A percentile compares a stretch with the other conserved stretches of the same genome.
Evolutionary conservation across 129 eudicot species (phyloP).

Genomic region (Arctium minus): DNA sequence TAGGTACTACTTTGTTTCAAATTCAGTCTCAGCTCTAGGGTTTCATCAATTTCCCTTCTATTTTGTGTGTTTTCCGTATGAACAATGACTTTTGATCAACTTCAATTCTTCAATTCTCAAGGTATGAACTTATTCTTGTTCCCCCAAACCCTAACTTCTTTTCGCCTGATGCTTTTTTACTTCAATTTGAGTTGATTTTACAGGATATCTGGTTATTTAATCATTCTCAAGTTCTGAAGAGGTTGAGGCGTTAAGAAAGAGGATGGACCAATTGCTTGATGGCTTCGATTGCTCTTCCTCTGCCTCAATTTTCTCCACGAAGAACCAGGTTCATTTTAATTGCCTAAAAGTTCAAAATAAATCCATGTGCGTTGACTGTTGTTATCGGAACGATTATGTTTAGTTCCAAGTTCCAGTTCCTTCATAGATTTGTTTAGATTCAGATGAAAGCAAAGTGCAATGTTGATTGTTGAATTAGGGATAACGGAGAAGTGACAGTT

Average conservation of each 20-base stretch:
- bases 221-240: constrained; percentile 63
- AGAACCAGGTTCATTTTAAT: constrained; percentile 58
- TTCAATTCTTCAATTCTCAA: constrained; percentile 61
- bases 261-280: constrained; percentile 69
- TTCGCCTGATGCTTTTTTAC: not conserved
- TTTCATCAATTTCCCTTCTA: too few species aligned
- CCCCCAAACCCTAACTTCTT: not conserved
- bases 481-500: too few species aligned
- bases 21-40: too few species aligned
- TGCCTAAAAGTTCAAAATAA: not conserved
- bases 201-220: constrained; percentile 75
- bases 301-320: constrained; percentile 84
- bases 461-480: constrained; percentile 2
- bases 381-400: too few species aligned
- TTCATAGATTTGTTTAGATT: not conserved
- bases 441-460: not conserved
- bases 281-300: constrained; percentile 64
- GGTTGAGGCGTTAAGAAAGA: too few species aligned
- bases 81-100: too few species aligned
- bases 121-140: constrained; percentile 31
- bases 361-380: not conserved
- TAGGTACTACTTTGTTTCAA: too few species aligned
- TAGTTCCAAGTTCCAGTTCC: not conserved
- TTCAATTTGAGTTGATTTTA: not conserved
- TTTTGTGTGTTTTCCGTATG: too few species aligned